These are phyloP conservation scores for Backusella mclennaniae DNA, from an alignment of 192 early-diverging fungal species.

Conservation along the genomic window DNA sequence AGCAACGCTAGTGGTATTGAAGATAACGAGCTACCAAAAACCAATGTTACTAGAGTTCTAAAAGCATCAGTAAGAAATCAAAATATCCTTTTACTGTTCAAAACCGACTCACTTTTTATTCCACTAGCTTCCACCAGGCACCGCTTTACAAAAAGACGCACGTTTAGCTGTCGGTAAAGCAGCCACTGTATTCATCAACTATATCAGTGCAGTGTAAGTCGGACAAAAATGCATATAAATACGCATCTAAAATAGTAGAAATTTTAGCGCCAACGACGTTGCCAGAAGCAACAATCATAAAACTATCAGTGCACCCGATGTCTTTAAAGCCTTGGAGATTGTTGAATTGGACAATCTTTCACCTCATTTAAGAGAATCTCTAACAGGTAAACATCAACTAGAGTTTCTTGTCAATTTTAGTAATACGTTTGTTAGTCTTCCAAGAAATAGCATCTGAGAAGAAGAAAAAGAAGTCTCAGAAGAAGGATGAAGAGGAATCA, in stretches of 20 bases:
- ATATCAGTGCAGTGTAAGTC: conserved; percentile 46
- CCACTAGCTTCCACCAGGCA: conserved; percentile 46
- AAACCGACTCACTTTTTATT: not conserved
- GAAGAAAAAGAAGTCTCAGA: conserved; percentile 33
- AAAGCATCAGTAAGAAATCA: conserved; percentile 38
- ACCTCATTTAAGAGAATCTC: conserved; percentile 38
- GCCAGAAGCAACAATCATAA: conserved; percentile 47
- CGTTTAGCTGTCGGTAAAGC: conserved; percentile 51
- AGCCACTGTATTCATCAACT: conserved; percentile 52
- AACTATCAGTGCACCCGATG: conserved; percentile 44
- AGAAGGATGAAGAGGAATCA: conserved; percentile 18
- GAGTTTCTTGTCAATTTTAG: not conserved
- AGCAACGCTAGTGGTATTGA: conserved; percentile 29
- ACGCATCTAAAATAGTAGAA: not conserved
- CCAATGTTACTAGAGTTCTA: conserved; percentile 45
- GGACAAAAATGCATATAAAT: no score
- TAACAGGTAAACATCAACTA: conserved; percentile 32
- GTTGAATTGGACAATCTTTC: conserved; percentile 44
- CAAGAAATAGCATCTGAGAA: conserved; percentile 40
- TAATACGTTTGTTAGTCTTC: conserved; percentile 27
- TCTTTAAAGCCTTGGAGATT: conserved; percentile 47
- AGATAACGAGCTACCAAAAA: conserved; percentile 49
- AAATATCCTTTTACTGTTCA: not conserved
- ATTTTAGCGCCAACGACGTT: conserved; percentile 45
- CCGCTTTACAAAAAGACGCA: conserved; percentile 49